phyloP scores from a whole-genome alignment of 2,329 filamentous ascomycete genomes.

The Colletotrichum neosansevieriae region DNA sequence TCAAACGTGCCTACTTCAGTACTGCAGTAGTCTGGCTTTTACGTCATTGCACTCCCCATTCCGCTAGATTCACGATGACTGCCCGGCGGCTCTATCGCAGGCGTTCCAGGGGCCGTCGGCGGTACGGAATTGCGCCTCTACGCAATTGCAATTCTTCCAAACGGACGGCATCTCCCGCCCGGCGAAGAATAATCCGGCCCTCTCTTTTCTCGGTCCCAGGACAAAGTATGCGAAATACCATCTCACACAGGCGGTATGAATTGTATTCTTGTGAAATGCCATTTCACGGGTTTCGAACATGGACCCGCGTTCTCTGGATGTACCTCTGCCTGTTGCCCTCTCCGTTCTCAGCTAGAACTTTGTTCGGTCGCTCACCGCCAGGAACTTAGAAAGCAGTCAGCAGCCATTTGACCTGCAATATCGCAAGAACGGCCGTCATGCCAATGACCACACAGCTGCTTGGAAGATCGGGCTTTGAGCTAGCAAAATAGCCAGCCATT shows the following conservation, averaged over 20 bases:
- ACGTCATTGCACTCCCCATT: slow-evolving; percentile 30
- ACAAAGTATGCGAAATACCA: neutral
- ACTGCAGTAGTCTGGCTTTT: slow-evolving; percentile 1
- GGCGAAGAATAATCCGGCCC: slow-evolving; percentile 20
- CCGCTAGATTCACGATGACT: slow-evolving; percentile 33
- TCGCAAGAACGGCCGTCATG: too few relatives aligned
- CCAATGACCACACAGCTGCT: too few relatives aligned
- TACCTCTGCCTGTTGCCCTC: neutral
- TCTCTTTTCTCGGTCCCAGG: slow-evolving; percentile 12
- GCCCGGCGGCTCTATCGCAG: slow-evolving; percentile 37
- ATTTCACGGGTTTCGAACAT: neutral
- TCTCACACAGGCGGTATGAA: neutral
- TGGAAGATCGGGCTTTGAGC: too few relatives aligned
- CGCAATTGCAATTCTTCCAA: neutral
- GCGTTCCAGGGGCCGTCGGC: slow-evolving; percentile 33
- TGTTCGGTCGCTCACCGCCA: too few relatives aligned
- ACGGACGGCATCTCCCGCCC: slow-evolving; percentile 14
- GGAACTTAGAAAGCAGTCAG: neutral
- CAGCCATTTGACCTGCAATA: too few relatives aligned
- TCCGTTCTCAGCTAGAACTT: too few relatives aligned
- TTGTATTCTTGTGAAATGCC: slow-evolving; percentile 6
- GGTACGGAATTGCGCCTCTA: slow-evolving; percentile 10
- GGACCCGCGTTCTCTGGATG: neutral
- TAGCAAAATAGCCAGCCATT: neutral
- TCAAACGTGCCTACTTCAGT: slow-evolving; percentile 2